Evolutionary conservation across 306 rosid species (phyloP), one percentile per base, ranked within the genome.

Genomic region (Malus domestica): DNA sequence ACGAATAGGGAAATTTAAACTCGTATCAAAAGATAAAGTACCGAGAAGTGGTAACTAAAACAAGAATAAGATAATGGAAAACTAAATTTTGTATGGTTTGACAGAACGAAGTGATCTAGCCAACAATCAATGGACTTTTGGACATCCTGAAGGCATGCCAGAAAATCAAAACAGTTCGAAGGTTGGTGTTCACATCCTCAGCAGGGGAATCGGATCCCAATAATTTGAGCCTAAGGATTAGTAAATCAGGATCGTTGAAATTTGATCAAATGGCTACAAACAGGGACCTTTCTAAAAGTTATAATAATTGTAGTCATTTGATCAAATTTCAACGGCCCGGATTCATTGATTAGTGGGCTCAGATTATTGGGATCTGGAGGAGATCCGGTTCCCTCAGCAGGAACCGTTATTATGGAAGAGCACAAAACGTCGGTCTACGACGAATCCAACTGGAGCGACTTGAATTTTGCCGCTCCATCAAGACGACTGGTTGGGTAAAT

Each of bases 61-160:
- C 60, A 20, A 54, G 1, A 54, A 19, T 52, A 18, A 52, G 2
- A 52, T 51, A 19, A 5, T 2, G 11, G 5, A 2, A 60, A 25
- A 5, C 30, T 27, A 63, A 66, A 66, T 13, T 18, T 20, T 10
- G 16, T 35, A 10, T 66, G 14, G 8, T 55, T 78, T 58, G 67
- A 72, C 90, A 93, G 96, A 90, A 89, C 1, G 98, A 93, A 78
- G 91, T 93, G 70, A 93, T 93, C 35, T 84, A 88, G 79, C 98
- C 96, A 4, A 75, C 96, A 0, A 82, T 93, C 60, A 74, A 80
- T 0, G 96, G 98, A 25, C 9, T 93, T 58, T 1, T 93, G 4
- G 83, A 81, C 84, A 93, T 93, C 46, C 78, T 89, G 90, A 88
- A 85, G 60, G 91, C 93, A 70, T 93, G 96, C 38, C 8, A 54